Evolutionary conservation across 257 asterid genomes (phyloP).

Genomic region (Solanum megistacrolobum): DNA sequence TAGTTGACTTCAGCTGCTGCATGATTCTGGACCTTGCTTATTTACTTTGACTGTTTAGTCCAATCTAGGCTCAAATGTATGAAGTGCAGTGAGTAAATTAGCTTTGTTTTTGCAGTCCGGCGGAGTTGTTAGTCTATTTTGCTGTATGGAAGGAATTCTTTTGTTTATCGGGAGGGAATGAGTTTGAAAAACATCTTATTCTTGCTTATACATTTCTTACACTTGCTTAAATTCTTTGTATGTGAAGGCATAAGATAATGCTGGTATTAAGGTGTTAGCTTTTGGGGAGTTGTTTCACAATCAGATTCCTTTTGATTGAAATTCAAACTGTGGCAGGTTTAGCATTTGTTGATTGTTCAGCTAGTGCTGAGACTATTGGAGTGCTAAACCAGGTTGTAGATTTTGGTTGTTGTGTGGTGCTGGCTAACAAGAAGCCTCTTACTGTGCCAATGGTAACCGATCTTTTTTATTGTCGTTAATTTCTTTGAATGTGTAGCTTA

Average conservation of each 20-base stretch:
- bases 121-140: neutral
- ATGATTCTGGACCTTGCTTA: neutral
- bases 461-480: neutral
- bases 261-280: neutral
- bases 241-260: neutral
- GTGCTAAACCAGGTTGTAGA: slow-evolving; percentile 45
- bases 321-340: slow-evolving; percentile 40
- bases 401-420: slow-evolving; percentile 59
- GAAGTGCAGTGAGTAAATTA: neutral
- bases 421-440: slow-evolving; percentile 91
- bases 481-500: neutral
- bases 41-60: neutral
- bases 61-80: neutral
- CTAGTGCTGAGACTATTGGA: slow-evolving; percentile 67
- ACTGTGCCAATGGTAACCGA: slow-evolving; percentile 60
- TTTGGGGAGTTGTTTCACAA: neutral
- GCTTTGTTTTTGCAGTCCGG: neutral
- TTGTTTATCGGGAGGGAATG: neutral
- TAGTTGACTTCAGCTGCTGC: neutral
- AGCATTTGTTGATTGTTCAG: slow-evolving; percentile 83
- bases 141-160: neutral
- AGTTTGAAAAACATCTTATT: neutral
- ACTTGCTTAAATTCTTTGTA: neutral
- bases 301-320: neutral
- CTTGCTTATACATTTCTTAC: neutral